Evolutionary conservation across 225 moss, liverwort and hornwort species (phyloP), one percentile per base, ranked within the genome.

Genomic region (Thuidium tamariscinum): DNA sequence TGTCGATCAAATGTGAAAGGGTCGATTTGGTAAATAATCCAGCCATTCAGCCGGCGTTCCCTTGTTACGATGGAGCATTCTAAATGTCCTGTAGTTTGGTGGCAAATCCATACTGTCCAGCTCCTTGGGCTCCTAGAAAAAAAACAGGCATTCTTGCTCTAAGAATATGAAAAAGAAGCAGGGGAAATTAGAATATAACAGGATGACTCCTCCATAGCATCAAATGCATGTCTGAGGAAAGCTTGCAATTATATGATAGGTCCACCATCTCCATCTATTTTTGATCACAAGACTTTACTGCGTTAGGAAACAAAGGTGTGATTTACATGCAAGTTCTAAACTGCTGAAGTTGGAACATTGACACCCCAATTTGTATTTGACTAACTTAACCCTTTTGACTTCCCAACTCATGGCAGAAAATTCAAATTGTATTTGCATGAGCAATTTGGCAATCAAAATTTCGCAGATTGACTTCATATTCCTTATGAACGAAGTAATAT

Each of bases 11-110:
- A 94, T 87, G 59, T 86, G 84, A 52, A 91, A 88, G 11, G 89
- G 79, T 80, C 88, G 91, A 34, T 73, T 88, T 49, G 97, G 99
- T 68, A 99, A 92, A 85, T 99, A 99, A 82, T 91, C 93, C 54
- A 94, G 62, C 99, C 99, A 99, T 80, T 99, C 94, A 59, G 89
- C 72, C 34, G 99, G 99, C 23, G 97, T 97, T 80, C 88, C 82
- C 41, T 84, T 86, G 81, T 94, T 92, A 22, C 91, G 85, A 80
- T 88, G 91, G 51, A 99, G 89, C 57, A 90, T 57, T 87, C 96
- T 93, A 76, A 87, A 97, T 60, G 95, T 95, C 83, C 94, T 96
- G 88, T 94, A 97, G 86, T 96, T 95, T 61, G 96, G 99, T 81
- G 99, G 97, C 88, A 99, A 87, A 84, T 93, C 93, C 70, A 87